Evolutionary conservation across 1,139 yeast genomes (phyloP).

Genomic region (Pneumocystis jirovecii): DNA sequence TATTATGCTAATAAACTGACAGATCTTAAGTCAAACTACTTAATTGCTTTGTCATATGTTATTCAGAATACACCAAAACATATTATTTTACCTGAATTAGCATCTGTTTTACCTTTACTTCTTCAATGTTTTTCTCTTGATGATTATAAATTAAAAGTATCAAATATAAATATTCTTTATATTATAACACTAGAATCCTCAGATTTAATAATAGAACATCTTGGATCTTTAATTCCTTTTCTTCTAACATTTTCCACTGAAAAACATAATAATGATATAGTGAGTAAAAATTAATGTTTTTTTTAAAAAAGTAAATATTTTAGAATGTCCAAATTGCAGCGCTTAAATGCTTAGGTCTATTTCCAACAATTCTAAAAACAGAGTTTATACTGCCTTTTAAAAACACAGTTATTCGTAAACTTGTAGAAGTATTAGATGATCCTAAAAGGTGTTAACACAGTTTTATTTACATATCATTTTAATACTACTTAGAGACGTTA

Average conservation of each 20-base stretch:
- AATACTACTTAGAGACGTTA: not conserved
- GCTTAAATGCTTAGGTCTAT: constrained; percentile 39
- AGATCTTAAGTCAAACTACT: constrained; percentile 32
- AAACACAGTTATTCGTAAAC: constrained; percentile 33
- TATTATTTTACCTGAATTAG: constrained; percentile 47
- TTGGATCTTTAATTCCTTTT: constrained; percentile 43
- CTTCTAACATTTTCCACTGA: constrained; percentile 27
- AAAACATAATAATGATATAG: not conserved
- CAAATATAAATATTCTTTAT: constrained; percentile 36
- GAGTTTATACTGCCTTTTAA: constrained; percentile 39
- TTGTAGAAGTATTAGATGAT: constrained; percentile 53
- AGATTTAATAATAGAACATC: constrained; percentile 36
- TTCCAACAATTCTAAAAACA: constrained; percentile 31
- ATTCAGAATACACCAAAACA: constrained; percentile 49
- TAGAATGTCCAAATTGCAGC: constrained; percentile 42
- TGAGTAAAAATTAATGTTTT: not conserved
- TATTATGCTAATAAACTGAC: constrained; percentile 10
- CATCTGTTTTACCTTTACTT: constrained; percentile 52
- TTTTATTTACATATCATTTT: not conserved
- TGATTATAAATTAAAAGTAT: constrained; percentile 37
- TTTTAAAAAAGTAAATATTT: constrained; percentile 17
- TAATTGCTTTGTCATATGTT: constrained; percentile 53
- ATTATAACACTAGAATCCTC: constrained; percentile 42
- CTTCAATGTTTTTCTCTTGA: constrained; percentile 46
- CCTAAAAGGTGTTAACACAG: constrained; percentile 42